These are phyloP conservation scores for Lasiosphaeria miniovina DNA, from an alignment of 495 filamentous ascomycete genomes.

Conservation along the genomic window DNA sequence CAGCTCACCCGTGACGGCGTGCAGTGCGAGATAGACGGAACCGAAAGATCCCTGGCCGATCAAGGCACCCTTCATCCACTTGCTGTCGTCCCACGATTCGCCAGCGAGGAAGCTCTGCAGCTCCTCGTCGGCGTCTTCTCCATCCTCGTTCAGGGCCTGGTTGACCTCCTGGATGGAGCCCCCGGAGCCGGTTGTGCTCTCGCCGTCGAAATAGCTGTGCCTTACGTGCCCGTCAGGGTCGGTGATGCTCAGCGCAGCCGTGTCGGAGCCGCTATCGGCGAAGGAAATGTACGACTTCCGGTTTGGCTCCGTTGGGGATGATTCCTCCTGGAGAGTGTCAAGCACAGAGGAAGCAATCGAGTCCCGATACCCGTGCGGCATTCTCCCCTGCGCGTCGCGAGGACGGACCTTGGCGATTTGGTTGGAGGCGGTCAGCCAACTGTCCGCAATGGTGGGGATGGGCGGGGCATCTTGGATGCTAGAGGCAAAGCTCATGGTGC, in stretches of 20 bases:
- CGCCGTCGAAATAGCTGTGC: slow-evolving; percentile 83
- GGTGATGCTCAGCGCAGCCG: slow-evolving; percentile 57
- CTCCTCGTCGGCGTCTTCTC: slow-evolving; percentile 78
- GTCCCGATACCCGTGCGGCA: slow-evolving; percentile 64
- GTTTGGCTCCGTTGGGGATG: slow-evolving; percentile 77
- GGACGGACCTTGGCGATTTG: slow-evolving; percentile 49
- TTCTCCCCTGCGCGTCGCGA: slow-evolving; percentile 39
- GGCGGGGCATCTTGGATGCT: slow-evolving; percentile 86
- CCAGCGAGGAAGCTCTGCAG: slow-evolving; percentile 80
- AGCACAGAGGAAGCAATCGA: slow-evolving; percentile 84
- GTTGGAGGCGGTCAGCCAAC: slow-evolving; percentile 70
- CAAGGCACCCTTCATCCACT: slow-evolving; percentile 98
- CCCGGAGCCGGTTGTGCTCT: slow-evolving; percentile 63
- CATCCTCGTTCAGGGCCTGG: slow-evolving; percentile 76
- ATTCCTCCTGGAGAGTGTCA: slow-evolving; percentile 81
- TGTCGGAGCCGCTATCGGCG: slow-evolving; percentile 71
- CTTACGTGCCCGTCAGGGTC: slow-evolving; percentile 71
- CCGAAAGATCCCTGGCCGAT: slow-evolving; percentile 98
- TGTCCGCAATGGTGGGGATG: slow-evolving; percentile 93
- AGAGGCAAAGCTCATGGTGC: slow-evolving; percentile 88
- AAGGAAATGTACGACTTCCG: slow-evolving; percentile 97
- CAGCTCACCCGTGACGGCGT: slow-evolving; percentile 93
- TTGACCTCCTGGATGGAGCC: slow-evolving; percentile 55
- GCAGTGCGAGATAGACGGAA: slow-evolving; percentile 93
- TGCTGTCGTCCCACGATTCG: slow-evolving; percentile 89